These are phyloP conservation scores for Jackrogersella multiformis DNA, from an alignment of 495 filamentous ascomycete genomes.

Conservation along the genomic window DNA sequence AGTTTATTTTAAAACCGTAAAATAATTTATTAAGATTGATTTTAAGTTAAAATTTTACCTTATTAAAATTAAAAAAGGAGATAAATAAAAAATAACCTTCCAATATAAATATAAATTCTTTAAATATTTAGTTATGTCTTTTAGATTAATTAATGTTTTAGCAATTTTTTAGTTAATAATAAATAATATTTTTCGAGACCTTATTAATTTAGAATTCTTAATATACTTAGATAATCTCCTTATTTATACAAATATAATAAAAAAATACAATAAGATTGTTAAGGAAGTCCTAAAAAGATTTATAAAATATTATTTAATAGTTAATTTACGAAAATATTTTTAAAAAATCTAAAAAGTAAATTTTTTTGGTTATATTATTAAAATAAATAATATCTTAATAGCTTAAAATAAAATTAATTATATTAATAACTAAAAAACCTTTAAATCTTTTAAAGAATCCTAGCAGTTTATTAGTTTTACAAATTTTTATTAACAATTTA, in stretches of 20 bases:
- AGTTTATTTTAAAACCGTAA: neutral
- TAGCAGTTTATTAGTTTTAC: neutral
- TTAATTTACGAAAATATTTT: too few species aligned
- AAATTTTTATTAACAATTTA: neutral
- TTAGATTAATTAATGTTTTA: neutral
- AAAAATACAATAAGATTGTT: too few species aligned
- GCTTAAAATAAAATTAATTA: neutral
- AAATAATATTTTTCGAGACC: neutral
- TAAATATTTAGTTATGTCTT: neutral
- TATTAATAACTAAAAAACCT: neutral
- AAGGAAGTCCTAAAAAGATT: too few species aligned
- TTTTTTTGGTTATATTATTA: neutral
- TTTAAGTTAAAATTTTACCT: neutral
- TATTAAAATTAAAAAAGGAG: neutral
- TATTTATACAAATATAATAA: neutral
- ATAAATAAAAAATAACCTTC: neutral
- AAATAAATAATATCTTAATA: neutral
- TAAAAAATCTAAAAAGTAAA: too few species aligned
- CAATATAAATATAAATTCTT: neutral
- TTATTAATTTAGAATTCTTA: too few species aligned
- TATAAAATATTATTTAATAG: too few species aligned
- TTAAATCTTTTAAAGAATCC: neutral
- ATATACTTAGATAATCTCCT: neutral
- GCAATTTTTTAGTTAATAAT: neutral
- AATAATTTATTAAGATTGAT: neutral